A percentile compares a stretch with the other conserved stretches of the same genome.
These are phyloP conservation scores for Solanum hybrid DNA, from an alignment of 305 asterid genomes.

Conservation along the genomic window DNA sequence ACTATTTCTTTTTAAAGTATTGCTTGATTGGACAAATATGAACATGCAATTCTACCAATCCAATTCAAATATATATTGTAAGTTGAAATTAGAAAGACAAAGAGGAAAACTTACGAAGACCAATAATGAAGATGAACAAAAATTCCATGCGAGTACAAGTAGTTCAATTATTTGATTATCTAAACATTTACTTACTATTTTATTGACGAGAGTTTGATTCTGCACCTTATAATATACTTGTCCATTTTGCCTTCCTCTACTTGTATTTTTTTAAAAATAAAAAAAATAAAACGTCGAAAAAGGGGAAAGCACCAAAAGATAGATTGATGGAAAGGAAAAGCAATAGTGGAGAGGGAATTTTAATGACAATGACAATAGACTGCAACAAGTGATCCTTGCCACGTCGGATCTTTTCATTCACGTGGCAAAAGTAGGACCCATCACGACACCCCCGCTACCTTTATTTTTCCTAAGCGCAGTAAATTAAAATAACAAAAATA, in stretches of 20 bases:
- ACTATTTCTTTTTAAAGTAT: not conserved
- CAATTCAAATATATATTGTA: not conserved
- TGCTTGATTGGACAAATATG: not conserved
- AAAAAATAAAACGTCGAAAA: not conserved
- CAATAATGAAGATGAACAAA: not conserved
- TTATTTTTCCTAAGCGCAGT: not conserved
- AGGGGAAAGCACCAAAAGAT: conserved; percentile 9
- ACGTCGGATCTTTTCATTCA: conserved; percentile 5
- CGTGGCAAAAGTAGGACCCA: conserved; percentile 14
- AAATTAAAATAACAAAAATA: too few species aligned
- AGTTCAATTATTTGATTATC: not conserved
- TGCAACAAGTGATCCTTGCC: conserved; percentile 9
- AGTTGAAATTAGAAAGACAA: not conserved
- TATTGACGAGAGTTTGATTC: not conserved
- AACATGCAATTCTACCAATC: not conserved
- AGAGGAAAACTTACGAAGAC: not conserved
- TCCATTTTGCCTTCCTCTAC: not conserved
- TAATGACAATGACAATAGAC: conserved; percentile 1
- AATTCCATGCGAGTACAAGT: not conserved
- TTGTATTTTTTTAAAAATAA: not conserved
- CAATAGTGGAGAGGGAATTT: not conserved
- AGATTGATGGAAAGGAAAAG: conserved; percentile 8
- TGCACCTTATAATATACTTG: not conserved
- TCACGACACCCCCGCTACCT: not conserved
- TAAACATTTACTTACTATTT: not conserved